Evolutionary conservation across 768 basidiomycete genomes (phyloP).

Genomic region (Suillus ampliporus): DNA sequence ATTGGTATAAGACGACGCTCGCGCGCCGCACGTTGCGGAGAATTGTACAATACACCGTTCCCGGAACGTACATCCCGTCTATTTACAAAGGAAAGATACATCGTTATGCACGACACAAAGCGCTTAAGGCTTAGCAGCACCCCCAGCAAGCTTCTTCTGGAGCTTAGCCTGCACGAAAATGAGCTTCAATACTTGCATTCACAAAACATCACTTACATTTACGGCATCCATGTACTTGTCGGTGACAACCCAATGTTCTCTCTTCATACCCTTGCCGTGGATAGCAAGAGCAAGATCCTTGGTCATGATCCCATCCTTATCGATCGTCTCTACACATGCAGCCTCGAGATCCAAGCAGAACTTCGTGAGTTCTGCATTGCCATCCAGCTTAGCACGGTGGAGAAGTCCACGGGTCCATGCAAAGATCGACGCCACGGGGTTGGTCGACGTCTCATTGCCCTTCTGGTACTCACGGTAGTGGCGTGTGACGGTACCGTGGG

Average conservation of each 20-base stretch:
- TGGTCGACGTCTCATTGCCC: constrained; percentile 96
- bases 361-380: constrained; percentile 69
- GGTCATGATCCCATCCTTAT: constrained; percentile 91
- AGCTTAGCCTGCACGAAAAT: constrained; percentile 45
- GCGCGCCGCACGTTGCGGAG: neutral
- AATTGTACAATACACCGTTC: neutral
- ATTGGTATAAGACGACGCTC: neutral
- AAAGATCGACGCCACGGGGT: constrained; percentile 98
- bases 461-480: constrained; percentile 98
- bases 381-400: constrained; percentile 92
- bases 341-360: constrained; percentile 86
- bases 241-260: constrained; percentile 97
- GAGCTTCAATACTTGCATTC: constrained; percentile 11
- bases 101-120: neutral
- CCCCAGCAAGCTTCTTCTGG: constrained; percentile 47
- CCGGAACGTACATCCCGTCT: neutral
- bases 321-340: constrained; percentile 91
- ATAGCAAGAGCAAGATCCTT: constrained; percentile 96
- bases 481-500: constrained; percentile 95
- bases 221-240: constrained; percentile 94
- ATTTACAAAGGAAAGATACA: neutral
- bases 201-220: constrained; percentile 61
- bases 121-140: constrained; percentile 26
- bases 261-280: constrained; percentile 87
- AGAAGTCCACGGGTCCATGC: constrained; percentile 97